Base-by-base conservation (phyloP, 2,329 filamentous ascomycete genomes). In the Malbranchea cinnamomea region DNA sequence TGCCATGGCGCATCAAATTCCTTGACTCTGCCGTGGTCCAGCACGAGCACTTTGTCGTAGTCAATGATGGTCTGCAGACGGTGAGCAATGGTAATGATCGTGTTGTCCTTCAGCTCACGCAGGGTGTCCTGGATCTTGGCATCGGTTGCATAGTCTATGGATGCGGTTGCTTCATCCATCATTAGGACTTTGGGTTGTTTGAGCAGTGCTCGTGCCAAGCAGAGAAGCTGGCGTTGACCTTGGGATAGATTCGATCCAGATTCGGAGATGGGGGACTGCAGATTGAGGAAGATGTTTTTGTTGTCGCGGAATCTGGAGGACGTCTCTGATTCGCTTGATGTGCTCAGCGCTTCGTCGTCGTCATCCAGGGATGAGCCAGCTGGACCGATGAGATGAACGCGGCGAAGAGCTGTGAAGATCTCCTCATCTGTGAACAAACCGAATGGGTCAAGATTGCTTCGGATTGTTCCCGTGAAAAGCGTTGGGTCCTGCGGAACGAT, bases 121-220 rank as follows among this genome's bases (percentile, higher is more conserved):
- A 98, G 85, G 0, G 89, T 95, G 45, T 82, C 83, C 56, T 98
- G 89, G 42, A 98, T 95, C 60, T 93, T 94, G 28, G 77, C 68
- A 47, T 98, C 89, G 2, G 89, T 98, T 4, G 76, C 78, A 56
- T 95, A 95, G 58, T 98, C 89, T 47, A 98, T 95, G 0, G 82
- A 92, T 0, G 89, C 89, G 0, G 89, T 98, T 1, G 89, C 89
- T 62, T 98, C 89, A 54, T 98, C 89, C 89, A 98, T 95, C 48
- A 98, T 78, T n/a, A 98, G 65, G 2, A 98, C 84, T 40, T 80
- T 85, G 0, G 89, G 85, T 19, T 73, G 71, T 57, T 92, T 94
- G 39, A 98, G 76, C 42, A 98, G 72, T 0, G 89, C 89, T 32
- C 89, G 77, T 0, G 87, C 89, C 6, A 98, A 72, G 50, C 89